Percentiles rank a stretch among this genome's conserved stretches.
Evolutionary conservation across 371 early-diverging fungal genomes (phyloP).

Genomic region (Mortierella sp.): DNA sequence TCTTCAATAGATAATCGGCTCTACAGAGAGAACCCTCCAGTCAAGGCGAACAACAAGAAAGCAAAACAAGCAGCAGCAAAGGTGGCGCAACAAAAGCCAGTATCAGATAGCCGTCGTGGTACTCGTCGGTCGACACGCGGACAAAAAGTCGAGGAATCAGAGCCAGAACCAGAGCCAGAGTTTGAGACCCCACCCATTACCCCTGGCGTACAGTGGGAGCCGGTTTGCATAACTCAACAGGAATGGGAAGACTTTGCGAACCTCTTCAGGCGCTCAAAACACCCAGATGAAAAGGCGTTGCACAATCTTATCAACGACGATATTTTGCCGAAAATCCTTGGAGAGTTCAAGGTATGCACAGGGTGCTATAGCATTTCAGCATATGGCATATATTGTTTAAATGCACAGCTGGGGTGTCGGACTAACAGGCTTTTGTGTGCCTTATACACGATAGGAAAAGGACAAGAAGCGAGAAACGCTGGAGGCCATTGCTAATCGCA

Average conservation of each 20-base stretch:
- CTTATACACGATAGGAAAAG: slow-evolving; percentile 56
- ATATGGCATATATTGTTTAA: background rate
- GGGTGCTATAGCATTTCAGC: no score
- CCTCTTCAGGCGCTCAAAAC: slow-evolving; percentile 65
- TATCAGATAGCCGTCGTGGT: slow-evolving; percentile 50
- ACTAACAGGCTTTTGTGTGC: background rate
- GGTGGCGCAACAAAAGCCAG: slow-evolving; percentile 30
- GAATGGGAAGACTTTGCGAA: slow-evolving; percentile 77
- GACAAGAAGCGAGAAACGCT: slow-evolving; percentile 65
- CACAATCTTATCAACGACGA: slow-evolving; percentile 67
- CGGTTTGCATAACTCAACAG: slow-evolving; percentile 64
- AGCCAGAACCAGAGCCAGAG: slow-evolving; percentile 29
- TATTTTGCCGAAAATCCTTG: slow-evolving; percentile 71
- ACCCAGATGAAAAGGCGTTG: slow-evolving; percentile 71
- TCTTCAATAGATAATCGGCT: slow-evolving; percentile 72
- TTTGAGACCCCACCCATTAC: slow-evolving; percentile 43
- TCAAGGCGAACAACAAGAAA: slow-evolving; percentile 52
- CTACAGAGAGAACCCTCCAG: slow-evolving; percentile 67
- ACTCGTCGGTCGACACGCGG: slow-evolving; percentile 43
- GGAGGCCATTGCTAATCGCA: slow-evolving; percentile 72
- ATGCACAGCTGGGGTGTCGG: background rate
- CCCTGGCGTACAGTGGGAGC: slow-evolving; percentile 58
- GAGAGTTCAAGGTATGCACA: slow-evolving; percentile 59
- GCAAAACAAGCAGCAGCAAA: slow-evolving; percentile 40
- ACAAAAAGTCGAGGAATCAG: slow-evolving; percentile 40